These are phyloP conservation scores for Termitomyces sp. DNA, from an alignment of 768 basidiomycete genomes.

Conservation along the genomic window DNA sequence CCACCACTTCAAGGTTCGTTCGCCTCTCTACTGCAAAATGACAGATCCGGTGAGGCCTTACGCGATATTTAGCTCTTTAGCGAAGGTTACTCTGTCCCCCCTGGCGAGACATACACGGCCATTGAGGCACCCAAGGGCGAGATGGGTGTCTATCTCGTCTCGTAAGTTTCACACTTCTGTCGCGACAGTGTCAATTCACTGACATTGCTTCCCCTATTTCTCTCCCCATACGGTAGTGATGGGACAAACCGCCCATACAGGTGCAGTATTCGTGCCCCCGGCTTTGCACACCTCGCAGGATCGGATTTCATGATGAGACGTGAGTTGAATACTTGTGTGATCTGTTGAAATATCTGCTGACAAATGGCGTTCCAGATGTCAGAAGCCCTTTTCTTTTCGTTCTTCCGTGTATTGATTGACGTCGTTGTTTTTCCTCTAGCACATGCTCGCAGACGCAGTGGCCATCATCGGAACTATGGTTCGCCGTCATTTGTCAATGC, in stretches of 20 bases:
- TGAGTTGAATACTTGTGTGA: conserved; percentile 35
- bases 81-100: conserved; percentile 95
- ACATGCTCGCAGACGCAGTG: conserved; percentile 92
- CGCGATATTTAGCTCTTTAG: conserved; percentile 68
- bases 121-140: conserved; percentile 99
- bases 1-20: conserved; percentile 90
- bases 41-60: background rate
- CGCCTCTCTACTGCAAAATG: background rate
- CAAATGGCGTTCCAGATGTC: conserved; percentile 36
- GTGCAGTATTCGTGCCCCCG: conserved; percentile 96
- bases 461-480: conserved; percentile 98
- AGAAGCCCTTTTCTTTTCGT: conserved; percentile 18
- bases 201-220: background rate
- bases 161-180: conserved; percentile 44
- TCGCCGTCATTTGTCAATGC: conserved; percentile 21
- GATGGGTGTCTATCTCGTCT: conserved; percentile 98
- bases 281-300: conserved; percentile 93
- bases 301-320: conserved; percentile 98
- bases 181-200: background rate
- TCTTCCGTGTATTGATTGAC: conserved; percentile 9
- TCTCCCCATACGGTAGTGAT: conserved; percentile 47
- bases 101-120: conserved; percentile 93
- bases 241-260: conserved; percentile 95
- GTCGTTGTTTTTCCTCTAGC: conserved; percentile 37
- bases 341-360: conserved; percentile 3